Evolutionary conservation across 2,329 filamentous ascomycete genomes (phyloP).

Genomic region (Talaromyces funiculosus): DNA sequence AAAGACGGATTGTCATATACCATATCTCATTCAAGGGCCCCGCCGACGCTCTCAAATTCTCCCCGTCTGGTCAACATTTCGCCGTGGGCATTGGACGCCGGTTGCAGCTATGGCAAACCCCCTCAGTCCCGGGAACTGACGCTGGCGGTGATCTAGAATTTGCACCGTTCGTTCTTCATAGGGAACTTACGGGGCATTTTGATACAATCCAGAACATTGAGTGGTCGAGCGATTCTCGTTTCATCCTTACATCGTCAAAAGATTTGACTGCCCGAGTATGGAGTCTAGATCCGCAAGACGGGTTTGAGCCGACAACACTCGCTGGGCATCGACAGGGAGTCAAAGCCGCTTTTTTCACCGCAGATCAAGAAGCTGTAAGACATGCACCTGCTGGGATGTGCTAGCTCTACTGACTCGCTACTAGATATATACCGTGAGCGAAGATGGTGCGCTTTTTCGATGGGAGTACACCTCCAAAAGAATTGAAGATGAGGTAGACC

Average conservation of each 20-base stretch:
- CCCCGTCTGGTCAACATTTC: slow-evolving; percentile 85
- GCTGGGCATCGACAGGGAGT: slow-evolving; percentile 87
- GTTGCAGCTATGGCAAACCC: slow-evolving; percentile 94
- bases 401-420: slow-evolving; percentile 5
- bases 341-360: slow-evolving; percentile 93
- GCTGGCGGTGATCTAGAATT: slow-evolving; percentile 82
- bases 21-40: slow-evolving; percentile 90
- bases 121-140: slow-evolving; percentile 76
- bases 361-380: slow-evolving; percentile 72
- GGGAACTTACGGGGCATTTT: slow-evolving; percentile 81
- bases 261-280: slow-evolving; percentile 92
- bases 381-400: not conserved
- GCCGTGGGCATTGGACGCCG: slow-evolving; percentile 80
- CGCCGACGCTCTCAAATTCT: slow-evolving; percentile 80
- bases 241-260: slow-evolving; percentile 87
- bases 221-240: slow-evolving; percentile 94
- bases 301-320: slow-evolving; percentile 82
- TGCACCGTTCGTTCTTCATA: slow-evolving; percentile 85
- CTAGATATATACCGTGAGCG: slow-evolving; percentile 85
- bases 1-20: slow-evolving; percentile 78
- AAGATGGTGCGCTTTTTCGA: slow-evolving; percentile 91
- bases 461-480: slow-evolving; percentile 75
- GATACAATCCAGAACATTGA: slow-evolving; percentile 80
- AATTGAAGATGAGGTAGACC: slow-evolving; percentile 55
- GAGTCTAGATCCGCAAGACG: slow-evolving; percentile 82